Evolutionary conservation across 352 stramenopile genomes (phyloP), one percentile per base, ranked within the genome.

Genomic region (Pythium volutum): DNA sequence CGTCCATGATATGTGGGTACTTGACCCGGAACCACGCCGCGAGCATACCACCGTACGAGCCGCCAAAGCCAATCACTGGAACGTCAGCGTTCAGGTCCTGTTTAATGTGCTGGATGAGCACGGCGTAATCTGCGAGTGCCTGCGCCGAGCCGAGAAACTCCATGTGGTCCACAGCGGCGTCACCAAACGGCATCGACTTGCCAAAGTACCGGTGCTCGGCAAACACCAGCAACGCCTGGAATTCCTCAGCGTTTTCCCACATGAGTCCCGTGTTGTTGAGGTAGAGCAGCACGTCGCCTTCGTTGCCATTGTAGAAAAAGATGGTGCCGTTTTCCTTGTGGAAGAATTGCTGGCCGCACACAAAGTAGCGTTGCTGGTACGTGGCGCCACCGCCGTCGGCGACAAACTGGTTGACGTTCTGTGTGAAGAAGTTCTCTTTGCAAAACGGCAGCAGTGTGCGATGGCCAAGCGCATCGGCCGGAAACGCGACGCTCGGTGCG

Each of bases 91-190:
- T 26, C 39, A 75, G 42, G 16, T 84, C 59, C 12, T 41, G 14
- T 57, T 88, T 84, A 20, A 92, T 47, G 16, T 58, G 23, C 18
- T 79, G 50, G 9, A 93, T 64, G 10, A 93, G 59, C 59, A 77
- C 69, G 0, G 79, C 74, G 60, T 82, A 91, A 65, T 97, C 88
- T 0, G 81, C 84, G 2, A 97, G 62, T 20, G 78, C 69, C 70
- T 98, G 94, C 20, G 93, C 79, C 0, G 83, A 87, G 6, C 81
- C 88, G 12, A 95, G 68, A 50, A 87, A 97, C 34, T 84, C 55
- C 69, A 91, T 74, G 64, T 85, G 70, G n/a, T 83, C 57, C 49
- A 76, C 45, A 25, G 81, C 69, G 3, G 73, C 70, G 38, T 83
- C 67, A 20, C 66, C 66, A 48, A 83, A 88, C 5, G 84, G 81